Evolutionary conservation across 2,329 filamentous ascomycete species (phyloP).

Genomic region (Alternaria consortialis): DNA sequence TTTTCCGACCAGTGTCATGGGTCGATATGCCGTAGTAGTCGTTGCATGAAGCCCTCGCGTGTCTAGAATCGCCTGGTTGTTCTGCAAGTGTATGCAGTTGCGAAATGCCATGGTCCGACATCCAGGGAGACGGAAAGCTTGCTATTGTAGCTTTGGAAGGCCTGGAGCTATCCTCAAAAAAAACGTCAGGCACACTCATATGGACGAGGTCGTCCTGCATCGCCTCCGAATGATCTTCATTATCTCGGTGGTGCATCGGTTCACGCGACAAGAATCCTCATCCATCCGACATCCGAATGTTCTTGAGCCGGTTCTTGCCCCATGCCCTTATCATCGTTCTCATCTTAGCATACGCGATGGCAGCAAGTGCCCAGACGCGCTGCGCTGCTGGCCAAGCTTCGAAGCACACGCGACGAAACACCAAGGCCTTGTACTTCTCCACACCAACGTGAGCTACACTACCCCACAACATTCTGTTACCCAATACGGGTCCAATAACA

Average conservation of each 20-base stretch:
- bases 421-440: constrained; percentile 23
- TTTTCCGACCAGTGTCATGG: not conserved
- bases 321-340: not conserved
- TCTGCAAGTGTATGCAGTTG: constrained; percentile 2
- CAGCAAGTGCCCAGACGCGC: constrained; percentile 18
- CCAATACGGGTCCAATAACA: constrained; percentile 9
- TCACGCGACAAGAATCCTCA: not conserved
- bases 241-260: not conserved
- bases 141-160: not conserved
- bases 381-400: constrained; percentile 16
- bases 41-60: not conserved
- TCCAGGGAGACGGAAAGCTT: not conserved
- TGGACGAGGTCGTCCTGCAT: not conserved
- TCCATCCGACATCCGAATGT: not conserved
- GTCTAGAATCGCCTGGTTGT: constrained; percentile 2
- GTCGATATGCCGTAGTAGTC: not conserved
- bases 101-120: not conserved
- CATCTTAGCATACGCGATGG: constrained; percentile 14
- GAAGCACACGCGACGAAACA: constrained; percentile 21
- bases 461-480: constrained; percentile 1
- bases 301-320: constrained; percentile 16
- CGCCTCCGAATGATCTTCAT: not conserved
- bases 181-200: not conserved
- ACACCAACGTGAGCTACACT: constrained; percentile 11
- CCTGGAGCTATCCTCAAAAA: not conserved